Evolutionary conservation across 441 rosid species (phyloP), one percentile per base, ranked within the genome.

Genomic region (Bocquillonia castaneifolia): DNA sequence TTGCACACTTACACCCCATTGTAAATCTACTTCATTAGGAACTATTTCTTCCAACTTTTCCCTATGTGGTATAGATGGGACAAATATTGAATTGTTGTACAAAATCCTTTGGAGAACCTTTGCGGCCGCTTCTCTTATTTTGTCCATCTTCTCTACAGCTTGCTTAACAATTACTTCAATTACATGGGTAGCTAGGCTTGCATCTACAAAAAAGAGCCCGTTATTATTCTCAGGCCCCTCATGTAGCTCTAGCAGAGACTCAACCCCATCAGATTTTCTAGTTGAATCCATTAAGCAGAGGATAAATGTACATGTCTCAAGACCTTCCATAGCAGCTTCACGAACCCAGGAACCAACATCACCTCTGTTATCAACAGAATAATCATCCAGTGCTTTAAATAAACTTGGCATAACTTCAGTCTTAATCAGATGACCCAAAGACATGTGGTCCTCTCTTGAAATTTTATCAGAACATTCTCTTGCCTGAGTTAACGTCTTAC

Each of bases 261-360:
- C 79, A 66, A 58, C 69, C 58, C 54, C 66, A 42, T 9, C 42
- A 14, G 77, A 64, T 36, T 76, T 76, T 39, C 67, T 29, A 3
- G 52, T 50, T 50, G 72, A 77, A 76, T 66, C 68, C 67, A 44
- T 66, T 9, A 63, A 71, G 66, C 93, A 87, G 61, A 94, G 96
- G 75, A 92, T 85, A 74, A 80, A 83, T 73, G 93, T 76, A 78
- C 97, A 94, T 74, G 74, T 85, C 83, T 87, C 93, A 68, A 94
- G 90, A 67, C 97, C 98, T 82, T 87, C 82, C 77, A 94, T 81
- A 67, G 98, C 94, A 80, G 97, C 99, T 79, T 90, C 98, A 75
- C 99, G 97, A 77, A 94, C 91, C 99, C 99, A 94, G 65, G 97
- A 94, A 72, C 99, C 98, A 52, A 92, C 97, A 87, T 94, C 99